phyloP scores from a whole-genome alignment of 768 basidiomycete genomes.

The Leucocoprinus birnbaumii region DNA sequence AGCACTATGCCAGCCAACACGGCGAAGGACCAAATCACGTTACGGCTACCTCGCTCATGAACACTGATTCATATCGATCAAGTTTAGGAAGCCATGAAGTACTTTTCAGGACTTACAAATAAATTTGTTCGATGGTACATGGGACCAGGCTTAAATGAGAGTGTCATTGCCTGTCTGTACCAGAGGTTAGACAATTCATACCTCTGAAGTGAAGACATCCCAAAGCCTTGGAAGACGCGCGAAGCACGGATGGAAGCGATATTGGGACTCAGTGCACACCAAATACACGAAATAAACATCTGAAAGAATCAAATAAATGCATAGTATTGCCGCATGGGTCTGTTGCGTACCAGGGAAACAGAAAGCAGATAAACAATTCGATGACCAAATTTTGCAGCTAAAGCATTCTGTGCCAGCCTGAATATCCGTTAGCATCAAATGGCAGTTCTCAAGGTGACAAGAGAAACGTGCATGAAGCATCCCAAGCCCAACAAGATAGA shows the following conservation, averaged over 20 bases:
- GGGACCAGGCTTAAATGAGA: conserved; percentile 32
- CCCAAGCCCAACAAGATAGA: conserved; percentile 38
- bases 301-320: conserved; percentile 11
- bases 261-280: conserved; percentile 40
- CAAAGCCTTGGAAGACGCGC: conserved; percentile 43
- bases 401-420: conserved; percentile 34
- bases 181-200: too few relatives aligned
- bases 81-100: background rate
- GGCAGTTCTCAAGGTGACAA: background rate
- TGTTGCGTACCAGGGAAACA: conserved; percentile 30
- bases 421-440: background rate
- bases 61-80: conserved; percentile 24
- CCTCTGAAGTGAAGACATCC: conserved; percentile 42
- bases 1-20: conserved; percentile 40
- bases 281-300: conserved; percentile 44
- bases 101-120: conserved; percentile 27
- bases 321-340: background rate
- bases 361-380: conserved; percentile 42
- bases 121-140: conserved; percentile 40
- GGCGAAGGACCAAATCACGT: conserved; percentile 43
- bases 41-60: conserved; percentile 39
- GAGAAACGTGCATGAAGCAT: conserved; percentile 33
- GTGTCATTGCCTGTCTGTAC: too few relatives aligned
- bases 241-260: conserved; percentile 39
- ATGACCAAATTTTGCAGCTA: conserved; percentile 43